Percentiles rank a stretch among this genome's conserved stretches.
Conservation (phyloP, 768 basidiomycete genomes). For the Tylopilus plumbeoviolaceoides region DNA sequence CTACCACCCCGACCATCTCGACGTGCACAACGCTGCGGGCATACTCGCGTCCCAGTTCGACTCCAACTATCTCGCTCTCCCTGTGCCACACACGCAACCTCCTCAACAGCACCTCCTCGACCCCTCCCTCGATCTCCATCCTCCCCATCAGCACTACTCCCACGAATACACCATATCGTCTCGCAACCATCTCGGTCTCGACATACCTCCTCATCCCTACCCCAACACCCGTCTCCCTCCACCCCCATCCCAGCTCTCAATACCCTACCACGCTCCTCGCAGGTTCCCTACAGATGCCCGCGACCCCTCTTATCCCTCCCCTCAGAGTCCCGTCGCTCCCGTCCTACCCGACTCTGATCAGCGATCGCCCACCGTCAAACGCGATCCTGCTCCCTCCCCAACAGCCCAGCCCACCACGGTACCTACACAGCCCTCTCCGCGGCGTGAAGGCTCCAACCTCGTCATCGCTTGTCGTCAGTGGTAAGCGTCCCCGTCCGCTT, state of each 20-base stretch:
- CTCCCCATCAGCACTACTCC: conserved; percentile 34
- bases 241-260: conserved; percentile 23
- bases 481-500: conserved; percentile 42
- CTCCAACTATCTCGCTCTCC: conserved; percentile 39
- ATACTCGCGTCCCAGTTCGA: conserved; percentile 51
- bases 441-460: conserved; percentile 59
- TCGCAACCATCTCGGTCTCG: conserved; percentile 46
- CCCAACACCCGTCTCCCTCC: conserved; percentile 41
- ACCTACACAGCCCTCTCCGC: conserved; percentile 30
- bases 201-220: conserved; percentile 39
- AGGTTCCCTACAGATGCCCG: conserved; percentile 35
- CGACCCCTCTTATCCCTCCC: conserved; percentile 36
- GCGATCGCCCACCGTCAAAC: conserved; percentile 37
- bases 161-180: conserved; percentile 34
- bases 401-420: conserved; percentile 18
- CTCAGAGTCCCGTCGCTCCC: conserved; percentile 21
- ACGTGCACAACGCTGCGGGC: conserved; percentile 45
- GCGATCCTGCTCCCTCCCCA: conserved; percentile 43
- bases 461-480: conserved; percentile 86
- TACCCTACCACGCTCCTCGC: conserved; percentile 27
- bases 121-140: conserved; percentile 39
- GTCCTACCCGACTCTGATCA: conserved; percentile 23
- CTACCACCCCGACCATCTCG: conserved; percentile 45
- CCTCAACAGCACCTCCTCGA: conserved; percentile 42
- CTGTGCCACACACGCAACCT: conserved; percentile 15